Percentiles rank a stretch among this genome's conserved stretches.
These are phyloP conservation scores for Septoria linicola DNA, from an alignment of 2,329 filamentous ascomycete species.

Conservation along the genomic window DNA sequence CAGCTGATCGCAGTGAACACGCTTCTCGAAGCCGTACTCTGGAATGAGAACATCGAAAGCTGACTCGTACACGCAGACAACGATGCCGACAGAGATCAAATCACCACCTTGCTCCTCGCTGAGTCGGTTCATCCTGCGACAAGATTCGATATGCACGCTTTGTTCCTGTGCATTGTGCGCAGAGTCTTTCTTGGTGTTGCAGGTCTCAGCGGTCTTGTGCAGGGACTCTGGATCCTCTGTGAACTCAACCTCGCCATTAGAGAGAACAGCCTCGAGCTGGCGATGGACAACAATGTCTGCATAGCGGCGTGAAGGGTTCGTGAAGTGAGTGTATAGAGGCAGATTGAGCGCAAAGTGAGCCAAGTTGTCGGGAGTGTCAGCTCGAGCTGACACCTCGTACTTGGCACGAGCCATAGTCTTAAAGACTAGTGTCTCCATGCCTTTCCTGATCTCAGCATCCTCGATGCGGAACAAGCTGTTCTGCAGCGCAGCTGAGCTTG, in stretches of 20 bases:
- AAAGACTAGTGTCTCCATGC: slow-evolving; percentile 92
- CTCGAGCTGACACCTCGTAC: slow-evolving; percentile 84
- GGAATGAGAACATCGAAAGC: slow-evolving; percentile 98
- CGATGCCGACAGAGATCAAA: slow-evolving; percentile 91
- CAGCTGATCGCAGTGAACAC: slow-evolving; percentile 96
- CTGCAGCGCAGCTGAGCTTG: slow-evolving; percentile 86
- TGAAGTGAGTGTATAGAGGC: slow-evolving; percentile 95
- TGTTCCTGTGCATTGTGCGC: slow-evolving; percentile 97
- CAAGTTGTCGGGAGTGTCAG: slow-evolving; percentile 67
- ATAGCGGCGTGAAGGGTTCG: slow-evolving; percentile 89
- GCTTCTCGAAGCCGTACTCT: slow-evolving; percentile 98
- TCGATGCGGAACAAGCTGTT: slow-evolving; percentile 94
- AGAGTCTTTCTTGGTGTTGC: slow-evolving; percentile 99
- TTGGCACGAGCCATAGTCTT: slow-evolving; percentile 97
- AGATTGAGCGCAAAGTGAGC: slow-evolving; percentile 91
- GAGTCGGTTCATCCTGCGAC: slow-evolving; percentile 91
- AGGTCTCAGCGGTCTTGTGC: slow-evolving; percentile 88
- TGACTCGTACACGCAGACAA: slow-evolving; percentile 96
- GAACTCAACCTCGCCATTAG: slow-evolving; percentile 78
- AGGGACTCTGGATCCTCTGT: slow-evolving; percentile 84
- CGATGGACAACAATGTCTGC: slow-evolving; percentile 94
- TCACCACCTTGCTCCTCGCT: slow-evolving; percentile 84
- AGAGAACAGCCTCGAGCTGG: slow-evolving; percentile 83
- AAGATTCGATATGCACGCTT: slow-evolving; percentile 97
- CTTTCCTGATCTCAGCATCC: slow-evolving; percentile 85